These are phyloP conservation scores for Poteriospumella lacustris DNA, from an alignment of 108 stramenopile genomes.

Conservation along the genomic window DNA sequence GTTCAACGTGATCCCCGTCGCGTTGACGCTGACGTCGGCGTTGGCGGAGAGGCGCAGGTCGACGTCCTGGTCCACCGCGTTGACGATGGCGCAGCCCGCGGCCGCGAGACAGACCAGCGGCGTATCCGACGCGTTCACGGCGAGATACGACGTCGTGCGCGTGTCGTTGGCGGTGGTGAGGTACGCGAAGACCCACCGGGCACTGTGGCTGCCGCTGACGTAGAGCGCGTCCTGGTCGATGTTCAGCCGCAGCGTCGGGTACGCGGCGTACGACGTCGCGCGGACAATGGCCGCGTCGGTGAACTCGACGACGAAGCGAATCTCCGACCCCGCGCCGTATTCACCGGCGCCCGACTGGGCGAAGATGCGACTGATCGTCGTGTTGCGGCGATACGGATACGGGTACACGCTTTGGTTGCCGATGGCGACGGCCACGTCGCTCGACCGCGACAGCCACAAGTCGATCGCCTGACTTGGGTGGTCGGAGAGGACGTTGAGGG, in stretches of 20 bases:
- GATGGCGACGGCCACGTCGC: not conserved
- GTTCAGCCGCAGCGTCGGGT: not conserved
- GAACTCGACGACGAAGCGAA: not conserved
- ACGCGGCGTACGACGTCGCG: not conserved
- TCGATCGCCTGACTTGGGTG: not conserved
- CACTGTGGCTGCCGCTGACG: not conserved
- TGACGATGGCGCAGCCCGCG: not conserved
- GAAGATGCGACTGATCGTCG: not conserved
- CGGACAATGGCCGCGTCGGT: not conserved
- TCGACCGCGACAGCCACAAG: not conserved
- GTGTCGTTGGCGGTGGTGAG: not conserved
- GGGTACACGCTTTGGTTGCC: not conserved
- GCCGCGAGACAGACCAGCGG: not conserved
- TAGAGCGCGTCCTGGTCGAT: not conserved
- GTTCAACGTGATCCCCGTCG: not conserved
- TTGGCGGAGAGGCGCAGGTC: no score
- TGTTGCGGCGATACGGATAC: not conserved
- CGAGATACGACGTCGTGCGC: not conserved
- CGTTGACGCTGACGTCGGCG: not conserved
- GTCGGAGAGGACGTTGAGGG: not conserved
- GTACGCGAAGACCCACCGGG: not conserved
- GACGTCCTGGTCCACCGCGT: not conserved
- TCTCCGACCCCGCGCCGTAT: not conserved
- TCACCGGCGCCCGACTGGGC: not conserved
- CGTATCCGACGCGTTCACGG: not conserved